Base-by-base conservation (phyloP, 2,329 filamentous ascomycete genomes). In the Periconia sp. region DNA sequence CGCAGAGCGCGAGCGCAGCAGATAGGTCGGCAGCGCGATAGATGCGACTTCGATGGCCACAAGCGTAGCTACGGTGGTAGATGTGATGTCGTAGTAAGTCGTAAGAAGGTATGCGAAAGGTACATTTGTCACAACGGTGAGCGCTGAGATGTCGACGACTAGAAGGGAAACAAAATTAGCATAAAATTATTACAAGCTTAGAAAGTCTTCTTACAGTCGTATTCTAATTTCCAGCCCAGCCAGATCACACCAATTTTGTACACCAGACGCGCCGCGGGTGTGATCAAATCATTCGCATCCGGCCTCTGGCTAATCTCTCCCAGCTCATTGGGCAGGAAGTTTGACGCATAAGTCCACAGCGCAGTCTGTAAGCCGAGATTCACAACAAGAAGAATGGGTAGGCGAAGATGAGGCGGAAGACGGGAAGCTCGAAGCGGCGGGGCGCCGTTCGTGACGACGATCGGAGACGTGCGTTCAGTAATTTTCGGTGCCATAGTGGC, bases 71-170 rank as follows among this genome's bases (percentile, higher is more conserved):
- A 85, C 78, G 0, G 87, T 86, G 39, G 75, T 69, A 18, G 81
- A 74, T 18, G 81, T 79, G 54, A 95, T 78, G 24, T 77, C 72
- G 78, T 95, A 96, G 75, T 95, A 96, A 38, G 84, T 84, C 21
- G 78, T 78, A 19, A 95, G 77, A 30, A 96, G 83, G 63, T 88
- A 88, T 50, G 87, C 82, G 58, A 83, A 82, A 30, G 92, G 92
- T 15, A 87, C 81, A 70, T 90, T 85, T 41, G 86, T 85, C 29
- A 96, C 75, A 48, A 89, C 56, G 4, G 71, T 69, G 30, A 78
- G 68, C 15, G 68, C 66, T 33, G 66, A 59, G 41, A 77, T 66
- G 54, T 78, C 76, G 44, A 72, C 61, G 54, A 43, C 58, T 67
- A 33, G 28, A n/a, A n/a, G n/a, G 21, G 8, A 23, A 6, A 1